A percentile compares a stretch with the other conserved stretches of the same genome.
phyloP scores from a whole-genome alignment of 116 monocot genomes.

The Iris pallida region DNA sequence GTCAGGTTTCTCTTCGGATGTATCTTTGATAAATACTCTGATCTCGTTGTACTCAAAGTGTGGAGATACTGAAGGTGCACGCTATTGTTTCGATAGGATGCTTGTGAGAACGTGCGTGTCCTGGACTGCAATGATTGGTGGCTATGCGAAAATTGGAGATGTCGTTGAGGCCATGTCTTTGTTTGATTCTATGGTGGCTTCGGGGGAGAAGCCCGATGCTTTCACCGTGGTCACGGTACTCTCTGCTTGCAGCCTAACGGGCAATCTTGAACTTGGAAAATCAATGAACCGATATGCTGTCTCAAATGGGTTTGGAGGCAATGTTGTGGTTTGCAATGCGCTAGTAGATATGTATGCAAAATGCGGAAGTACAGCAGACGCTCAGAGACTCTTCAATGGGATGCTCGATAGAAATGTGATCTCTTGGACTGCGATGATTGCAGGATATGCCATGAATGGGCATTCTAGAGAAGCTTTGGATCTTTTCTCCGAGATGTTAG shows the following conservation, averaged over 20 bases:
- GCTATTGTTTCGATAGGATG: conserved; percentile 21
- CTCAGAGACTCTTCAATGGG: conserved; percentile 13
- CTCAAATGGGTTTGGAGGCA: conserved; percentile 13
- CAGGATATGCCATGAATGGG: conserved; percentile 30
- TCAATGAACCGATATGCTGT: conserved; percentile 19
- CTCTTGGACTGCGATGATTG: conserved; percentile 29
- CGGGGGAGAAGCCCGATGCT: conserved; percentile 24
- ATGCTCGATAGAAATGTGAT: conserved; percentile 15
- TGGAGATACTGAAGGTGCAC: conserved; percentile 20
- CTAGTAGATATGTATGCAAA: conserved; percentile 27
- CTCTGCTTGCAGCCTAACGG: conserved; percentile 29
- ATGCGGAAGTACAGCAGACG: conserved; percentile 18
- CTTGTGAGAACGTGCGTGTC: conserved; percentile 22
- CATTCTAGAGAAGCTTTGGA: conserved; percentile 13
- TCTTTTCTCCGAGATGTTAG: conserved; percentile 26
- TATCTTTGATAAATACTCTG: conserved; percentile 25
- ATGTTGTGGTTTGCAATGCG: conserved; percentile 17
- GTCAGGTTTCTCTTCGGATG: conserved; percentile 18
- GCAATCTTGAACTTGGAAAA: conserved; percentile 26
- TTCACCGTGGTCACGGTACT: conserved; percentile 22
- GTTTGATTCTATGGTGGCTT: conserved; percentile 25
- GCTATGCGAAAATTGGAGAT: conserved; percentile 22
- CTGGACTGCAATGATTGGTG: conserved; percentile 28
- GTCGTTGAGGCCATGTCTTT: conserved; percentile 10
- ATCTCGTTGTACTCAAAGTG: conserved; percentile 34